Base-by-base conservation (phyloP, 1,284 basidiomycete genomes). In the Malassezia caprae region DNA sequence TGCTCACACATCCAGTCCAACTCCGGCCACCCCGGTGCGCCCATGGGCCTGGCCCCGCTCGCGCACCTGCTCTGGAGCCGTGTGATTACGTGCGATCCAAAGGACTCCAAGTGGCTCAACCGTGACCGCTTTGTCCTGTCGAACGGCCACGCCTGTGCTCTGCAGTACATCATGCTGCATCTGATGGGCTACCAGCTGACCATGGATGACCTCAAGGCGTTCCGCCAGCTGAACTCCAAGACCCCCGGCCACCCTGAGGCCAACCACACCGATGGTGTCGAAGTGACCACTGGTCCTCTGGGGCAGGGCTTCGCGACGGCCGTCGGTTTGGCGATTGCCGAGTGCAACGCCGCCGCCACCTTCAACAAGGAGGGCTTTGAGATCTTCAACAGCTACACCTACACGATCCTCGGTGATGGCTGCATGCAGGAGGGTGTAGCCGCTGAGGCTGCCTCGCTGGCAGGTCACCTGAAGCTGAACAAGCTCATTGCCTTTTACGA, bases 401-500 rank as follows among this genome's bases (percentile, higher is more conserved):
- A 88, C 76, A 67, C 84, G 51, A 90, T 94, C 80, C 82, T 83
- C 58, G 90, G 90, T 75, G 90, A 96, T 77, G 90, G 90, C 55
- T 94, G 90, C 78, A 80, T 96, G 63, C 89, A 90, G 85, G 90
- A 96, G 78, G 90, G 90, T 81, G 84, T 96, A 67, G 82, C 89
- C 21, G 82, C 82, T 64, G 90, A 96, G 77, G 88, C 90, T 26
- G 86, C 85, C 62, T 90, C 87, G 72, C 81, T 94, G 62, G 90
- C 90, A 59, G 90, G 79, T 66, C 90, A 96, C 78, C 80, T 96
- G 67, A 84, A 90, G 77, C 82, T 96, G 53, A 88, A 87, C 60
- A 96, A 93, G 79, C 80, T 96, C 66, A 86, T 96, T 72, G 66
- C 60, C 40, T 58, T 70, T 49, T 73, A 72, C 63, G 70, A 73